Percentiles rank a stretch among this genome's conserved stretches.
Evolutionary conservation across 2,329 filamentous ascomycete species (phyloP).

Genomic region (Fonsecaea pedrosoi): DNA sequence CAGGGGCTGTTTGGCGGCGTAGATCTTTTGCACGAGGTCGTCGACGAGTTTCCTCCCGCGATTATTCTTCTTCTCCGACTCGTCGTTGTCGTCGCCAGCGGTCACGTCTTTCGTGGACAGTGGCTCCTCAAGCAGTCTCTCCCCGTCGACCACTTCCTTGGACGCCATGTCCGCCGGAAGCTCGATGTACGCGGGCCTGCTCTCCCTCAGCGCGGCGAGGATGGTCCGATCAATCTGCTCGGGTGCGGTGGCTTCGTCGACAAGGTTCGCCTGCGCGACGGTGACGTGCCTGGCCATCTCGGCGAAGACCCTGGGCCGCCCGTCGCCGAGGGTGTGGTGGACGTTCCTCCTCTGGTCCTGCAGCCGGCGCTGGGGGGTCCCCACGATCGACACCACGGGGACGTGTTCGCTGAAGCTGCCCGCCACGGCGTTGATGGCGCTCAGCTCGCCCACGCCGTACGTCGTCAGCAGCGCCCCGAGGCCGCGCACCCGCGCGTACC

Average conservation of each 20-base stretch:
- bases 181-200: conserved; percentile 62
- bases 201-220: conserved; percentile 57
- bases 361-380: conserved; percentile 59
- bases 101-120: conserved; percentile 58
- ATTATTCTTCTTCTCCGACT: no score
- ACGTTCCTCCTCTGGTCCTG: conserved; percentile 49
- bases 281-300: conserved; percentile 59
- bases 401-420: conserved; percentile 65
- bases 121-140: conserved; percentile 70
- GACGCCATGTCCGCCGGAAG: conserved; percentile 61
- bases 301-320: conserved; percentile 59
- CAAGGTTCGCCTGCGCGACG: conserved; percentile 54
- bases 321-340: conserved; percentile 51
- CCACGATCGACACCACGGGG: conserved; percentile 66
- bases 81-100: conserved; percentile 73
- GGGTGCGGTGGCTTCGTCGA: conserved; percentile 53
- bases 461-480: conserved; percentile 57
- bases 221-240: conserved; percentile 60
- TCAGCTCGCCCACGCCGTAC: conserved; percentile 64
- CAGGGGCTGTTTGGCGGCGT: conserved; percentile 74
- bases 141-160: conserved; percentile 60
- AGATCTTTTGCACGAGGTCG: conserved; percentile 74
- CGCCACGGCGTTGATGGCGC: conserved; percentile 45
- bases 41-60: conserved; percentile 72
- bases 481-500: conserved; percentile 69